Percentiles rank a stretch among this genome's conserved stretches.
Evolutionary conservation across 768 basidiomycete species (phyloP).

Genomic region (Lyophyllum shimeji): DNA sequence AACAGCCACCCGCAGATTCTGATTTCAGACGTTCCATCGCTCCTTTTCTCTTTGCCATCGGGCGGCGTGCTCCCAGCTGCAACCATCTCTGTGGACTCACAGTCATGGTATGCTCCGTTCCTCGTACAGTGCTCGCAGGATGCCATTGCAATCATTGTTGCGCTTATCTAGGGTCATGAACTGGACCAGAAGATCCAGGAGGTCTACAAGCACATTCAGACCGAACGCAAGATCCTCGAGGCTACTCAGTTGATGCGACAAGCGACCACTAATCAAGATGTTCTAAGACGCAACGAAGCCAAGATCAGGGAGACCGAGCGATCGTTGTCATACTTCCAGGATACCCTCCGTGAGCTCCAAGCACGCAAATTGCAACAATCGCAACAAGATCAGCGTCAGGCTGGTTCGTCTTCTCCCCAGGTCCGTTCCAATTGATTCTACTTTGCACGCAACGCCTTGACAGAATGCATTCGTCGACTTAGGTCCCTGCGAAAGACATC

Average conservation of each 20-base stretch:
- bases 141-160: slow-evolving; percentile 12
- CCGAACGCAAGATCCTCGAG: slow-evolving; percentile 90
- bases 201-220: slow-evolving; percentile 86
- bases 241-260: slow-evolving; percentile 75
- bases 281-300: slow-evolving; percentile 75
- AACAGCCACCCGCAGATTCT: slow-evolving; percentile 23
- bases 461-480: slow-evolving; percentile 10
- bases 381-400: slow-evolving; percentile 52
- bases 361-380: slow-evolving; percentile 67
- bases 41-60: slow-evolving; percentile 14
- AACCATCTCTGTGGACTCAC: slow-evolving; percentile 20
- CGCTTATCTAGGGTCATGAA: slow-evolving; percentile 48
- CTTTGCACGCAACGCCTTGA: background rate
- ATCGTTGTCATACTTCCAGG: slow-evolving; percentile 84
- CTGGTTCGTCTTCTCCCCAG: slow-evolving; percentile 42
- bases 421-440: slow-evolving; percentile 21
- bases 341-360: slow-evolving; percentile 80
- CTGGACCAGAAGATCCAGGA: slow-evolving; percentile 94
- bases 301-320: slow-evolving; percentile 87
- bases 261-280: slow-evolving; percentile 87
- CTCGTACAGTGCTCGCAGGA: slow-evolving; percentile 19
- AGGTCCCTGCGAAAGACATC: slow-evolving; percentile 56
- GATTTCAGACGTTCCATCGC: slow-evolving; percentile 14
- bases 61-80: slow-evolving; percentile 10
- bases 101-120: slow-evolving; percentile 13